Percentiles rank a stretch among this genome's conserved stretches.
Evolutionary conservation across 2,329 filamentous ascomycete species (phyloP).

Genomic region (Cercospora citrullina): DNA sequence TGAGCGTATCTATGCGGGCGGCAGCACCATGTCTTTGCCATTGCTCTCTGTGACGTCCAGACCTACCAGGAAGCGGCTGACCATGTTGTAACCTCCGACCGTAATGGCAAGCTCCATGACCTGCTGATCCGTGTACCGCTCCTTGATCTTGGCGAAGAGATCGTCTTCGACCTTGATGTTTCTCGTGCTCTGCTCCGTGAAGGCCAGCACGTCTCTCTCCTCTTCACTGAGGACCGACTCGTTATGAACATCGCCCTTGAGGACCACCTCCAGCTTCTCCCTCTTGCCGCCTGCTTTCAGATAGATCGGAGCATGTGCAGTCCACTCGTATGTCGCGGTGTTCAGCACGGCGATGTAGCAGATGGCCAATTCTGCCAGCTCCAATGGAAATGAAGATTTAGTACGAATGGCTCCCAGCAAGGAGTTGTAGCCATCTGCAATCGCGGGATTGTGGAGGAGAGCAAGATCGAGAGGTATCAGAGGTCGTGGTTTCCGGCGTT

Average conservation of each 20-base stretch:
- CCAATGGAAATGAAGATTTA: constrained; percentile 36
- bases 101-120: constrained; percentile 42
- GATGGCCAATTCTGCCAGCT: constrained; percentile 39
- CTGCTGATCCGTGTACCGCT: constrained; percentile 36
- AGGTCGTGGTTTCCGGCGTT: constrained; percentile 66
- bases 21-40: constrained; percentile 39
- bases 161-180: constrained; percentile 35
- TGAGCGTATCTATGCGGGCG: constrained; percentile 13
- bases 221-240: constrained; percentile 31
- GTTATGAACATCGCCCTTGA: constrained; percentile 28
- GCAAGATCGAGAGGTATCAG: constrained; percentile 74
- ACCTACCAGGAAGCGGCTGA: constrained; percentile 41
- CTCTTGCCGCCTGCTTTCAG: constrained; percentile 35
- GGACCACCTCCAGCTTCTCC: constrained; percentile 32
- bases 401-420: constrained; percentile 58
- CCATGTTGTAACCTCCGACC: constrained; percentile 43
- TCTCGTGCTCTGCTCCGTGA: constrained; percentile 39
- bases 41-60: constrained; percentile 44
- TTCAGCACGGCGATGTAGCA: constrained; percentile 42
- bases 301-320: constrained; percentile 37
- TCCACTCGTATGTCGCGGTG: constrained; percentile 41
- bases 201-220: constrained; percentile 38
- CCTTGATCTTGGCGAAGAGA: constrained; percentile 36
- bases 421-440: constrained; percentile 74
- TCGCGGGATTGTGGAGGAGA: constrained; percentile 70